Conservation (phyloP, 805 yeast species). For the Kazachstania africana region DNA sequence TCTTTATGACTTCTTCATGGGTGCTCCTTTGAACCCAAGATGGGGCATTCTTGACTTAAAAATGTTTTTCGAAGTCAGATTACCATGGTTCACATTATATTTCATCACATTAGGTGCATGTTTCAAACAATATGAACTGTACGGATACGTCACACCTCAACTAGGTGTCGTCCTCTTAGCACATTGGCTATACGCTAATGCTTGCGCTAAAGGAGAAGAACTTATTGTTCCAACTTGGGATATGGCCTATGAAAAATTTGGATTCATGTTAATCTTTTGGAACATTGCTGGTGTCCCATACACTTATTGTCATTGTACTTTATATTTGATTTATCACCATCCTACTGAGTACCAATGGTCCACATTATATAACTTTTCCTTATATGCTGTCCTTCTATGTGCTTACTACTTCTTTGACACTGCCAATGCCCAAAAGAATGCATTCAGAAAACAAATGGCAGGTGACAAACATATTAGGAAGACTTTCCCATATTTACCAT, state of each 20-base stretch:
- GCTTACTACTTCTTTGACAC: constrained; percentile 94
- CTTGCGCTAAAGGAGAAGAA: constrained; percentile 96
- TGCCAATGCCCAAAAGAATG: constrained; percentile 87
- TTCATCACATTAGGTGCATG: constrained; percentile 66
- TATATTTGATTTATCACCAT: constrained; percentile 70
- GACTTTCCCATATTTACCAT: constrained; percentile 88
- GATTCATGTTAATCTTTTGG: constrained; percentile 98
- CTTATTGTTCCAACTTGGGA: constrained; percentile 97
- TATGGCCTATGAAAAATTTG: constrained; percentile 98
- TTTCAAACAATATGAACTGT: constrained; percentile 66
- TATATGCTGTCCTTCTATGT: constrained; percentile 44
- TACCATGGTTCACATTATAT: constrained; percentile 90
- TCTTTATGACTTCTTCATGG: constrained; percentile 89
- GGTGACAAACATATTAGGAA: constrained; percentile 72
- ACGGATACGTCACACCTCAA: constrained; percentile 73
- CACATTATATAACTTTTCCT: constrained; percentile 40
- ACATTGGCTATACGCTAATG: constrained; percentile 91
- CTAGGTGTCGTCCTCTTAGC: constrained; percentile 64
- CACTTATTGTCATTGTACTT: constrained; percentile 91
- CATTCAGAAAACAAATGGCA: constrained; percentile 72
- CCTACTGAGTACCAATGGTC: constrained; percentile 79
- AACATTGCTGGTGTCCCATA: constrained; percentile 98
- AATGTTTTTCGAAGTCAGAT: constrained; percentile 94
- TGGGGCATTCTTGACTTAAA: constrained; percentile 85
- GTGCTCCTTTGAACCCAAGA: constrained; percentile 94